Percentiles rank a stretch among this genome's conserved stretches.
These are phyloP conservation scores for Colletotrichum sp. DNA, from an alignment of 2,329 filamentous ascomycete species.

Conservation along the genomic window DNA sequence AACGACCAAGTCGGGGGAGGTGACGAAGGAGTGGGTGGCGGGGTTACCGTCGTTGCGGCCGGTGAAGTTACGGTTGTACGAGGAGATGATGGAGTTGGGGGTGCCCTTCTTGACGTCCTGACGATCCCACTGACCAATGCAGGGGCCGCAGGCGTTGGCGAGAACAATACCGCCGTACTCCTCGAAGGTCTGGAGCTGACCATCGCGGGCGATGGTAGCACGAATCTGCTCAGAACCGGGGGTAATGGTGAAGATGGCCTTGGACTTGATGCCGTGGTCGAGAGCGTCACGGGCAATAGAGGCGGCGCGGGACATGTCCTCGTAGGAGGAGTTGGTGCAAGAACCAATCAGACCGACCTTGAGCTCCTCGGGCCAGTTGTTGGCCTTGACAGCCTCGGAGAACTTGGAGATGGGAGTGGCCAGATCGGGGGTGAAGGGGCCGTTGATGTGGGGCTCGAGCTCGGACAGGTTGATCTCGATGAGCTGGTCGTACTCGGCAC, in stretches of 20 bases:
- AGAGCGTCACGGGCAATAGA: slow-evolving; percentile 92
- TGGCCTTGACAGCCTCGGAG: slow-evolving; percentile 89
- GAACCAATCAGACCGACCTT: slow-evolving; percentile 98
- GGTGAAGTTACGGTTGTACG: slow-evolving; percentile 99
- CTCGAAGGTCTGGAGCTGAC: slow-evolving; percentile 92
- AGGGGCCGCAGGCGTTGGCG: slow-evolving; percentile 92
- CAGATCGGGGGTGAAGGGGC: slow-evolving; percentile 97
- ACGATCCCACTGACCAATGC: slow-evolving; percentile 96
- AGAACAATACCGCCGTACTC: slow-evolving; percentile 95
- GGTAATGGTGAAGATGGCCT: slow-evolving; percentile 91
- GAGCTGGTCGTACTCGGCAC: slow-evolving; percentile 92
- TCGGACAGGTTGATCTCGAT: slow-evolving; percentile 95
- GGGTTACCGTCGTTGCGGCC: slow-evolving; percentile 97
- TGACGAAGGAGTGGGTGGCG: slow-evolving; percentile 91
- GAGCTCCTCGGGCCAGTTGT: slow-evolving; percentile 95
- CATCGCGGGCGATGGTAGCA: slow-evolving; percentile 88
- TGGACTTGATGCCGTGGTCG: slow-evolving; percentile 91
- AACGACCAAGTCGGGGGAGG: slow-evolving; percentile 88
- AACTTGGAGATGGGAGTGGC: slow-evolving; percentile 98
- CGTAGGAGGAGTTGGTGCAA: slow-evolving; percentile 89
- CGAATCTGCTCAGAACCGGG: slow-evolving; percentile 97
- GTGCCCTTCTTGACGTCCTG: slow-evolving; percentile 93
- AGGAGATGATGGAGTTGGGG: slow-evolving; percentile 96
- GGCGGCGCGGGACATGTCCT: slow-evolving; percentile 93
- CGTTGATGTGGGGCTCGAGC: slow-evolving; percentile 98